Evolutionary conservation across 2,329 filamentous ascomycete genomes (phyloP).

Genomic region (Ophiostoma pallidulum): DNA sequence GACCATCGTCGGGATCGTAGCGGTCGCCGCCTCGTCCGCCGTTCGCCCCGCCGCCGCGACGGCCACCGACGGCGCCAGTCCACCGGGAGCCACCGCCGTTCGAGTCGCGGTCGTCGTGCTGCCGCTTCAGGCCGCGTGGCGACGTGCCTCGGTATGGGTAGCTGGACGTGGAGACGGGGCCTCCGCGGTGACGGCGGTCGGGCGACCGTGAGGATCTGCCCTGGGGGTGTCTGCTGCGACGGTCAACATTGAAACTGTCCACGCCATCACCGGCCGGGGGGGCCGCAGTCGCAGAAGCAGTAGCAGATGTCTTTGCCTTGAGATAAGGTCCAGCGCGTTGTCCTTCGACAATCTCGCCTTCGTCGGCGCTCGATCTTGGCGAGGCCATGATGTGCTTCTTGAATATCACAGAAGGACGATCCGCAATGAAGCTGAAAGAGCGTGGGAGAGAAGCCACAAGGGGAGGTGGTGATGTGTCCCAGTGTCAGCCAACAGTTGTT

Average conservation of each 20-base stretch:
- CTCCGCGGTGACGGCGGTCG: neutral
- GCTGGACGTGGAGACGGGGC: slow-evolving; percentile 23
- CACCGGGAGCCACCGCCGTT: neutral
- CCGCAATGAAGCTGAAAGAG: slow-evolving; percentile 10
- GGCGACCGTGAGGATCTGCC: slow-evolving; percentile 50
- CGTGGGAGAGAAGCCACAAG: slow-evolving; percentile 15
- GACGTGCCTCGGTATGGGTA: slow-evolving; percentile 40
- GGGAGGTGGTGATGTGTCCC: neutral
- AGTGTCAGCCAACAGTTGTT: slow-evolving; percentile 14
- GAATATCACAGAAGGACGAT: slow-evolving; percentile 16
- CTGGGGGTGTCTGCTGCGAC: slow-evolving; percentile 66
- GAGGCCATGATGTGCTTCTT: slow-evolving; percentile 21
- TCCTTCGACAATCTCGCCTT: slow-evolving; percentile 75
- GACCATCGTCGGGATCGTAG: slow-evolving; percentile 53
- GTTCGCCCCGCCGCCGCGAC: slow-evolving; percentile 22
- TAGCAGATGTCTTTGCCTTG: slow-evolving; percentile 77
- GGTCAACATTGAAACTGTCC: slow-evolving; percentile 83
- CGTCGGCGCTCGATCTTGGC: slow-evolving; percentile 56
- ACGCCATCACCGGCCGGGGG: slow-evolving; percentile 35
- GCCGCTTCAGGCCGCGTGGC: slow-evolving; percentile 58
- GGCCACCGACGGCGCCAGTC: neutral
- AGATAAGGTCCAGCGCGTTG: slow-evolving; percentile 46
- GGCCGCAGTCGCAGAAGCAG: slow-evolving; percentile 10
- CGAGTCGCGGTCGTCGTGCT: slow-evolving; percentile 50
- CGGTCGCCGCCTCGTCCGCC: slow-evolving; percentile 26